phyloP scores from a whole-genome alignment of 768 basidiomycete species.

The Solioccasus polychromus region DNA sequence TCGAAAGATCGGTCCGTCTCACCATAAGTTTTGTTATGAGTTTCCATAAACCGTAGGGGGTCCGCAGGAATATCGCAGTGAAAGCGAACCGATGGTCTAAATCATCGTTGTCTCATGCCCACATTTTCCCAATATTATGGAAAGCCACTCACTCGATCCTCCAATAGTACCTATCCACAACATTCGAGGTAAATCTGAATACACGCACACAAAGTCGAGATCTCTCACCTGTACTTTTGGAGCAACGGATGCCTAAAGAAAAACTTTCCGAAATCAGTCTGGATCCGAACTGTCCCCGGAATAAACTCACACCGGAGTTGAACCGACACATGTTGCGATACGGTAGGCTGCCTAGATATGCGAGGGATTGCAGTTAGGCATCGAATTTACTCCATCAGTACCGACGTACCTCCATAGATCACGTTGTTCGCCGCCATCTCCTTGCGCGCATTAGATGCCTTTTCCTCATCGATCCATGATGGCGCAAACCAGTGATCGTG shows the following conservation, averaged over 20 bases:
- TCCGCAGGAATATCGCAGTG: conserved; percentile 50
- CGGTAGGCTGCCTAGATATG: conserved; percentile 12
- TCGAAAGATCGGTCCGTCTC: no score
- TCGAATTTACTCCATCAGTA: not conserved
- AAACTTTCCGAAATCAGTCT: conserved; percentile 33
- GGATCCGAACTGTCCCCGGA: not conserved
- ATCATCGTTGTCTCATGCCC: conserved; percentile 1
- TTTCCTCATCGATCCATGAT: conserved; percentile 66
- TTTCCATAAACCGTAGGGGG: conserved; percentile 58
- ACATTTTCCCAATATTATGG: conserved; percentile 39
- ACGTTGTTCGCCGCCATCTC: conserved; percentile 48
- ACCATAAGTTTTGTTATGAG: conserved; percentile 54
- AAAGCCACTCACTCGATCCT: conserved; percentile 23
- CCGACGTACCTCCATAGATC: conserved; percentile 46
- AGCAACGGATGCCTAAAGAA: conserved; percentile 42
- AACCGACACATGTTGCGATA: conserved; percentile 79
- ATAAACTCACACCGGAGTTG: conserved; percentile 57
- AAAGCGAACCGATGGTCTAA: conserved; percentile 48
- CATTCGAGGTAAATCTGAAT: not conserved
- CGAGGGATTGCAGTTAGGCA: not conserved
- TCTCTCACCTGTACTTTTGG: conserved; percentile 28
- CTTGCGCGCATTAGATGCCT: conserved; percentile 48
- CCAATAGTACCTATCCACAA: conserved; percentile 26
- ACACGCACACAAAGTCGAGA: not conserved
- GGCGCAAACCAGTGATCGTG: conserved; percentile 68